These are phyloP conservation scores for Pseudocercospora ulei DNA, from an alignment of 2,329 filamentous ascomycete genomes.

Conservation along the genomic window DNA sequence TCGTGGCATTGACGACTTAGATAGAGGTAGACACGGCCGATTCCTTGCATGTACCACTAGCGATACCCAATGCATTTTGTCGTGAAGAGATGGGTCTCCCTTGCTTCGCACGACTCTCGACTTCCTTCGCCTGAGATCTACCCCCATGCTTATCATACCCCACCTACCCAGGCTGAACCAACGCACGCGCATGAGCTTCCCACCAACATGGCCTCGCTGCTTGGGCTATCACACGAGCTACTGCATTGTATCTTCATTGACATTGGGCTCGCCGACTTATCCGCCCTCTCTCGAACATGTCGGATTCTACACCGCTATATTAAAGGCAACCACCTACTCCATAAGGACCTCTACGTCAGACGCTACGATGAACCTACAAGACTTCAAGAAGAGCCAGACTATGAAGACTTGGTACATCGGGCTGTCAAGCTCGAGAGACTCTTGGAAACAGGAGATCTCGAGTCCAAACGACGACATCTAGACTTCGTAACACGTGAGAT, in stretches of 20 bases:
- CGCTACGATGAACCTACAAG: constrained; percentile 29
- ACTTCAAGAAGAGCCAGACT: constrained; percentile 28
- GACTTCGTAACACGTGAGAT: constrained; percentile 25
- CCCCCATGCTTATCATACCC: too few species aligned
- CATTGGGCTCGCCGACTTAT: constrained; percentile 50
- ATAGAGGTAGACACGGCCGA: too few species aligned
- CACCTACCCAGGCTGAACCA: background rate
- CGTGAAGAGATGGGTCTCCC: too few species aligned
- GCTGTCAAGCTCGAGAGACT: constrained; percentile 39
- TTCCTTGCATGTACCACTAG: too few species aligned
- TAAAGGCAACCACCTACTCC: constrained; percentile 50
- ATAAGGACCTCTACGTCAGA: constrained; percentile 53
- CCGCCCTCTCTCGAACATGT: constrained; percentile 46
- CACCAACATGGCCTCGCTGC: constrained; percentile 33
- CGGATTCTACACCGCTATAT: constrained; percentile 47
- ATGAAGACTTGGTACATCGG: constrained; percentile 35
- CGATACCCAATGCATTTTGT: too few species aligned
- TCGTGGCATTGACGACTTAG: too few species aligned
- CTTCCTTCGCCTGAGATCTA: too few species aligned
- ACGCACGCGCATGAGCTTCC: constrained; percentile 2
- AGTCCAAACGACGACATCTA: constrained; percentile 37
- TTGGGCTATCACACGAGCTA: constrained; percentile 52
- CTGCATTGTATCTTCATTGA: constrained; percentile 52
- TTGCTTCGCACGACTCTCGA: too few species aligned
- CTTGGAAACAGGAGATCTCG: constrained; percentile 36